Evolutionary conservation across 2,329 filamentous ascomycete species (phyloP), one percentile per base, ranked within the genome.

Genomic region (Dactylellina parvicollis): DNA sequence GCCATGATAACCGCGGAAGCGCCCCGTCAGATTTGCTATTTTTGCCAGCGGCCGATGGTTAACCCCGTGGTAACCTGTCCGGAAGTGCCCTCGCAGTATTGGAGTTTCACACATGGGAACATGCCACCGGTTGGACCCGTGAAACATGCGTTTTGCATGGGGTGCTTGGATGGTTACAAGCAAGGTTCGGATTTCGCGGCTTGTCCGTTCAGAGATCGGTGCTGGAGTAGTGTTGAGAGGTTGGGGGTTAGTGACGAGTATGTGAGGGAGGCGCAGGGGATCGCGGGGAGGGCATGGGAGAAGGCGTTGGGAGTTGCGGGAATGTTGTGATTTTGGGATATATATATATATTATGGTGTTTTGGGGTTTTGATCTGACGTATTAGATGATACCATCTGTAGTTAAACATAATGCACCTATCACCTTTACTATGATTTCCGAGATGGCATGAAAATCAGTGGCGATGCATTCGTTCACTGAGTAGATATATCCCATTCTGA

Each of bases 231-330:
- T 0, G 28, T 18, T 1, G 54, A 66, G 4, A n/a, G 10, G 12
- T 73, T 73, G n/a, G 34, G 24, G 7, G 16, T 66, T 4, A 47
- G 36, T 28, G 28, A 32, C 3, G 59, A 40, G 12, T 65, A 60
- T 47, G 14, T 46, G 18, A 52, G 46, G 32, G 60, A 73, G 26
- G 36, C 60, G 4, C 40, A 42, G 14, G 30, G 9, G 5, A 65
- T 73, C 7, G 69, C 69, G 0, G 54, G 59, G 5, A 52, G 30
- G 9, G 69, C 54, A 28, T 73, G 69, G 69, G 60, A 73, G 22
- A 60, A 61, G 40, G 34, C 54, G 5, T n/a, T 73, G 8, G 28
- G 60, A 18, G 52, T 61, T 44, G 60, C 52, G 20, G n/a, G 12
- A 22, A 20, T 44, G n/a, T 7, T n/a, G n/a, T n/a, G n/a, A n/a